phyloP scores from a whole-genome alignment of 2,329 filamentous ascomycete genomes.

The Aspergillus intermedius region DNA sequence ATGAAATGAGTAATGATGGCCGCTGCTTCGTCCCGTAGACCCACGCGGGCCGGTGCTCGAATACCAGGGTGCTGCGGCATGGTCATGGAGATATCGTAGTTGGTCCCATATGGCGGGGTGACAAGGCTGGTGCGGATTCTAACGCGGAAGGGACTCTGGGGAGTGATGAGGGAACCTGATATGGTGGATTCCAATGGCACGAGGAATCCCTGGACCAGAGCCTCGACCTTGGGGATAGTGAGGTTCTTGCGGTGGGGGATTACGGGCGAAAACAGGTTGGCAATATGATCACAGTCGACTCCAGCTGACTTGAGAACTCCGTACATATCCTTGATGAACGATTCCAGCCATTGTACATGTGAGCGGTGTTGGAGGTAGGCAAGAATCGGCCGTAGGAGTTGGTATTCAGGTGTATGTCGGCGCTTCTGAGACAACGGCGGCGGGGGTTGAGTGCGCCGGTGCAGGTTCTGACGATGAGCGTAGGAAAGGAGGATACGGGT shows the following conservation, averaged over 20 bases:
- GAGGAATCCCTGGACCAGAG: constrained; percentile 37
- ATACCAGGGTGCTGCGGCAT: constrained; percentile 24
- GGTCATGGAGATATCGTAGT: constrained; percentile 32
- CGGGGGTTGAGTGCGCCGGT: constrained; percentile 58
- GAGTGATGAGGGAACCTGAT: constrained; percentile 28
- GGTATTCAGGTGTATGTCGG: constrained; percentile 45
- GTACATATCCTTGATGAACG: constrained; percentile 26
- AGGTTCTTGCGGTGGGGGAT: constrained; percentile 7
- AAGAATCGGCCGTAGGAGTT: constrained; percentile 55
- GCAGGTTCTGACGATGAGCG: constrained; percentile 68
- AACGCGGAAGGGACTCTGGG: constrained; percentile 32
- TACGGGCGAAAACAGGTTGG: constrained; percentile 21
- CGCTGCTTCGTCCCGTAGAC: constrained; percentile 28
- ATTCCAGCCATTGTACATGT: constrained; percentile 28
- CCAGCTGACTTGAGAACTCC: constrained; percentile 27
- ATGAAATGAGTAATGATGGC: constrained; percentile 29
- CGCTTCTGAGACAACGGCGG: constrained; percentile 48
- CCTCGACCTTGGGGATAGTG: constrained; percentile 27
- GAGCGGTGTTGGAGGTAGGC: constrained; percentile 47
- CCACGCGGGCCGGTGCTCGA: constrained; percentile 27
- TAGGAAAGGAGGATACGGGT: constrained; percentile 72
- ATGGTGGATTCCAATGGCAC: constrained; percentile 39
- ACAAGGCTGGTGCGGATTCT: constrained; percentile 30
- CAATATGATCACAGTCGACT: constrained; percentile 21
- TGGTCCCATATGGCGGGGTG: constrained; percentile 30